phyloP scores from a whole-genome alignment of 176 grass and related monocot species.

The Zoysia pacifica region DNA sequence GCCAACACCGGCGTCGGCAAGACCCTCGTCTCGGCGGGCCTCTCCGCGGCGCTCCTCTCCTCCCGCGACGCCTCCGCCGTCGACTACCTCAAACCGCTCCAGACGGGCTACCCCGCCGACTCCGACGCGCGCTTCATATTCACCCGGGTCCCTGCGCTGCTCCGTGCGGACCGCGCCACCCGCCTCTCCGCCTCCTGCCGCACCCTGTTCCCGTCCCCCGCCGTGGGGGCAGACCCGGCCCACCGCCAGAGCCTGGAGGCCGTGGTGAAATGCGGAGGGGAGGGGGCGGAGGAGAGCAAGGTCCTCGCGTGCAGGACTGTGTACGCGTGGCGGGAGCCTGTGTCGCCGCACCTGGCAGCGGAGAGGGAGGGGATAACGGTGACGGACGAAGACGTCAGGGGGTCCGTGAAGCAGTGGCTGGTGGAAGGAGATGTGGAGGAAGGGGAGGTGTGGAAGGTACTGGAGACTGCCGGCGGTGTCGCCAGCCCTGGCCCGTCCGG shows the following conservation, averaged over 20 bases:
- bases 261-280: slow-evolving; percentile 30
- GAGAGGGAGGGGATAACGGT: slow-evolving; percentile 79
- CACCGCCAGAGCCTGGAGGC: slow-evolving; percentile 41
- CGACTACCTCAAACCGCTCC: slow-evolving; percentile 83
- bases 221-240: slow-evolving; percentile 31
- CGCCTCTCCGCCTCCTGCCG: slow-evolving; percentile 64
- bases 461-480: slow-evolving; percentile 87
- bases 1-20: slow-evolving; percentile 95
- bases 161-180: slow-evolving; percentile 32
- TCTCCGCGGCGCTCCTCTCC: slow-evolving; percentile 59
- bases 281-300: slow-evolving; percentile 30
- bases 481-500: slow-evolving; percentile 78
- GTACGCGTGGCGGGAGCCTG: slow-evolving; percentile 83
- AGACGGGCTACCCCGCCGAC: slow-evolving; percentile 82
- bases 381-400: slow-evolving; percentile 58
- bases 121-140: slow-evolving; percentile 84
- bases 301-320: slow-evolving; percentile 67
- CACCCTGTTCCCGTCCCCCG: slow-evolving; percentile 50
- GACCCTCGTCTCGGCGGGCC: slow-evolving; percentile 81
- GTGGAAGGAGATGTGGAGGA: slow-evolving; percentile 20
- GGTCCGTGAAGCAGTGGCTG: slow-evolving; percentile 56
- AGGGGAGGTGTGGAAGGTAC: slow-evolving; percentile 66
- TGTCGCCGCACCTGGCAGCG: slow-evolving; percentile 85
- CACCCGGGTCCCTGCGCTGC: slow-evolving; percentile 43
- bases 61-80: slow-evolving; percentile 36